Evolutionary conservation across 176 grass and related monocot genomes (phyloP).

Genomic region (Avena insularis): DNA sequence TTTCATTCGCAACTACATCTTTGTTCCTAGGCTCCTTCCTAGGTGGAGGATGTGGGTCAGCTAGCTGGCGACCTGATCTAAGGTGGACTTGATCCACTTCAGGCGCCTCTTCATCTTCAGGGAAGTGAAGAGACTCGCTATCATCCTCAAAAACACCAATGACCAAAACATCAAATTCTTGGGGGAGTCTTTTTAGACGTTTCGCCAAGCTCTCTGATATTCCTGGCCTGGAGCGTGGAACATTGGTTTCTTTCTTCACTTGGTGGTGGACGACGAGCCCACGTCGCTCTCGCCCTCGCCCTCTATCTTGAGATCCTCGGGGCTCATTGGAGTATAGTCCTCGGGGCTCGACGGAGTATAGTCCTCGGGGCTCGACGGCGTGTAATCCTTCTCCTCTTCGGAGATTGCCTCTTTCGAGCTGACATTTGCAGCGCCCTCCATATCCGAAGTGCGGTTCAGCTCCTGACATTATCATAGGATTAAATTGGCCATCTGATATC

Average conservation of each 20-base stretch:
- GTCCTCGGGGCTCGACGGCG: neutral
- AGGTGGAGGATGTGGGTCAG: neutral
- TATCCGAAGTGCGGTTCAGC: neutral
- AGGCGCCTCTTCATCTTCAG: neutral
- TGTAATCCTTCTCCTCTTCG: neutral
- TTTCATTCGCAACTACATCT: neutral
- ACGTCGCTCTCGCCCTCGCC: too few relatives aligned
- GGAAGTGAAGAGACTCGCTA: neutral
- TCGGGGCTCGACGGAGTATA: too few relatives aligned
- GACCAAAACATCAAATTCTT: neutral
- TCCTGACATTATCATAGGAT: neutral
- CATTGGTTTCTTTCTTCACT: too few relatives aligned
- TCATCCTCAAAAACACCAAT: neutral
- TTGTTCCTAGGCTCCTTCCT: neutral
- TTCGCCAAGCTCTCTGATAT: too few relatives aligned
- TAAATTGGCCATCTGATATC: neutral
- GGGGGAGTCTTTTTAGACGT: too few relatives aligned
- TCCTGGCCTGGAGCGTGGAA: too few relatives aligned
- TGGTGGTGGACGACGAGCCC: too few relatives aligned
- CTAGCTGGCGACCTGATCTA: neutral
- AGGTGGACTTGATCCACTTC: constrained; percentile 3
- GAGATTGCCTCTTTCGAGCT: neutral
- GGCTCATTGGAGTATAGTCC: too few relatives aligned
- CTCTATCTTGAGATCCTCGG: neutral
- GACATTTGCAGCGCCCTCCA: neutral